These are phyloP conservation scores for Septoria petroselini DNA, from an alignment of 2,329 filamentous ascomycete species.

Conservation along the genomic window DNA sequence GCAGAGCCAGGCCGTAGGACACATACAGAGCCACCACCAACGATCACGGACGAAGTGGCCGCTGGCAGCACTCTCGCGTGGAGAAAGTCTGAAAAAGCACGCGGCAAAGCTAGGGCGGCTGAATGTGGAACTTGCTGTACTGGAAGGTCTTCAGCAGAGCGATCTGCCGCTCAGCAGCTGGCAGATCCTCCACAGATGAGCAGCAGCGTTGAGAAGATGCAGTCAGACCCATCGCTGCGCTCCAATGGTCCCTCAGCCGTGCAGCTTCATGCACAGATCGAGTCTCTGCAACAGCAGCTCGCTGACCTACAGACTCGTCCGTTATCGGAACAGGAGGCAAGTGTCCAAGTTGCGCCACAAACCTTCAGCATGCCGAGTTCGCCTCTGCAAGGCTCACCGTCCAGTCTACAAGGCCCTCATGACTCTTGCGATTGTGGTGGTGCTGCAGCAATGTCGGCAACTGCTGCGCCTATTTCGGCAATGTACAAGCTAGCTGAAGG, in stretches of 20 bases:
- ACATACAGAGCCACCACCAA: neutral
- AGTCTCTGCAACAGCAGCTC: too few species aligned
- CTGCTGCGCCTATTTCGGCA: too few species aligned
- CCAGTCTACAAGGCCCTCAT: constrained; percentile 4
- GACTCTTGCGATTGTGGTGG: neutral
- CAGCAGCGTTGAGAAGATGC: too few species aligned
- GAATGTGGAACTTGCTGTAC: constrained; percentile 2
- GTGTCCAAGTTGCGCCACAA: neutral
- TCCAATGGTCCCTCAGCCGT: neutral
- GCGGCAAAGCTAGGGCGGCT: neutral
- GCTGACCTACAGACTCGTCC: neutral
- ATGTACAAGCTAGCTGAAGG: too few species aligned
- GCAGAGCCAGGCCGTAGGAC: neutral
- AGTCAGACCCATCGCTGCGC: neutral
- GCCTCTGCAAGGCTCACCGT: neutral
- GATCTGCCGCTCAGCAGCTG: neutral
- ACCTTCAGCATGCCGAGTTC: neutral
- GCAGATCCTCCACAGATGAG: neutral
- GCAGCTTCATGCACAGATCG: neutral
- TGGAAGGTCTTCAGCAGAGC: neutral
- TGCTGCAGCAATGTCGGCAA: too few species aligned
- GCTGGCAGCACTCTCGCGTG: neutral
- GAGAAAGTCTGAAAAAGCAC: neutral
- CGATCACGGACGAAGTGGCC: too few species aligned
- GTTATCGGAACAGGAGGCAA: neutral